Evolutionary conservation across 371 early-diverging fungal species (phyloP).

Genomic region (Thermomucor indicae-seudaticae): DNA sequence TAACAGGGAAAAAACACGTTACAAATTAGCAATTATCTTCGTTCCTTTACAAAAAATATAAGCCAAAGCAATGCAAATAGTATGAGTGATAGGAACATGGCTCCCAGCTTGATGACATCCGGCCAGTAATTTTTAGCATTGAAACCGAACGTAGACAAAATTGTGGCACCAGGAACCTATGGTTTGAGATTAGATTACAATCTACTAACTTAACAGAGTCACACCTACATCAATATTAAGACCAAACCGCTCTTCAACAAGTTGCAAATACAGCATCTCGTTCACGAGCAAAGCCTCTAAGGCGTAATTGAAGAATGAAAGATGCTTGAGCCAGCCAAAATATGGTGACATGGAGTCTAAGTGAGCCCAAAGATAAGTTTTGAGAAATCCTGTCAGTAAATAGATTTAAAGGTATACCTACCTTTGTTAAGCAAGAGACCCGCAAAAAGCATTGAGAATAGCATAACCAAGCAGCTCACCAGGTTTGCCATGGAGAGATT

Average conservation of each 20-base stretch:
- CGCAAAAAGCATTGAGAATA: constrained; percentile 90
- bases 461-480: constrained; percentile 72
- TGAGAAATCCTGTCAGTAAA: neutral
- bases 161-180: constrained; percentile 78
- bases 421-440: constrained; percentile 85
- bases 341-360: constrained; percentile 71
- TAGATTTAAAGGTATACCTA: constrained; percentile 1
- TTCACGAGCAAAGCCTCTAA: constrained; percentile 88
- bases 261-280: constrained; percentile 72
- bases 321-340: constrained; percentile 73
- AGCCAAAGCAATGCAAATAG: constrained; percentile 76
- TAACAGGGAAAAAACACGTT: too few species aligned
- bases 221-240: constrained; percentile 67
- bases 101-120: constrained; percentile 67
- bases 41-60: constrained; percentile 81
- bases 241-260: constrained; percentile 79
- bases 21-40: too few species aligned
- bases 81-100: constrained; percentile 61
- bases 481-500: constrained; percentile 81
- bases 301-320: constrained; percentile 87
- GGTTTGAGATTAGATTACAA: neutral
- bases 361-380: neutral
- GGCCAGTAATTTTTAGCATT: constrained; percentile 82
- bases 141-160: constrained; percentile 89
- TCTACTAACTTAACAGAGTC: neutral